Conservation (phyloP, 352 stramenopile species). For the Phytophthora fragariaefolia region DNA sequence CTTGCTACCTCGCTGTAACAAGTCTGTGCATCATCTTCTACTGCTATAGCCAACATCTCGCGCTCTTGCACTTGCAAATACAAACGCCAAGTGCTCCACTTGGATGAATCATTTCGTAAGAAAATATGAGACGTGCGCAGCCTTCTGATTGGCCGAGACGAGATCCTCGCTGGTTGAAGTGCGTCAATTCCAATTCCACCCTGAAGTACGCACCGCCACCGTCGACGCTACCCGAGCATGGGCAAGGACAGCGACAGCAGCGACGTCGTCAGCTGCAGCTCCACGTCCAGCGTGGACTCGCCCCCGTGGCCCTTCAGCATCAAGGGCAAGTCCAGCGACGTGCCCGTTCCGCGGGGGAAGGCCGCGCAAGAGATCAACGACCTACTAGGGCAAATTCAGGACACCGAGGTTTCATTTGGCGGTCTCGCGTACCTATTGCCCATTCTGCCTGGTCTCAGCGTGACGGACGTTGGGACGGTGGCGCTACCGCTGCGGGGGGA, state of each 20-base stretch:
- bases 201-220: not conserved
- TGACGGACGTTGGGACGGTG: constrained; percentile 13
- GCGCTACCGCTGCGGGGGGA: constrained; percentile 16
- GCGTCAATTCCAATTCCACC: constrained; percentile 12
- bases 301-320: constrained; percentile 14
- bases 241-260: not conserved
- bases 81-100: not conserved
- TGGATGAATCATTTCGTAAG: not conserved
- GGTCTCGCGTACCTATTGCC: constrained; percentile 8
- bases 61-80: not conserved
- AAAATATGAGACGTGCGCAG: constrained; percentile 3
- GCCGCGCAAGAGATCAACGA: constrained; percentile 12
- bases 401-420: constrained; percentile 7
- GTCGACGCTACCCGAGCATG: not conserved
- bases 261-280: not conserved
- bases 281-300: not conserved
- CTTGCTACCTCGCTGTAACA: too few relatives aligned
- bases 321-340: constrained; percentile 3
- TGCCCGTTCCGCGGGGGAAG: constrained; percentile 4
- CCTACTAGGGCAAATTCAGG: constrained; percentile 3
- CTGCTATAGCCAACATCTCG: too few relatives aligned
- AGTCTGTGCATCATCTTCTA: too few relatives aligned
- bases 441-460: constrained; percentile 10
- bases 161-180: constrained; percentile 10
- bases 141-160: not conserved